Conservation (phyloP, 2,329 filamentous ascomycete genomes). For the Colletotrichum brevisporum region DNA sequence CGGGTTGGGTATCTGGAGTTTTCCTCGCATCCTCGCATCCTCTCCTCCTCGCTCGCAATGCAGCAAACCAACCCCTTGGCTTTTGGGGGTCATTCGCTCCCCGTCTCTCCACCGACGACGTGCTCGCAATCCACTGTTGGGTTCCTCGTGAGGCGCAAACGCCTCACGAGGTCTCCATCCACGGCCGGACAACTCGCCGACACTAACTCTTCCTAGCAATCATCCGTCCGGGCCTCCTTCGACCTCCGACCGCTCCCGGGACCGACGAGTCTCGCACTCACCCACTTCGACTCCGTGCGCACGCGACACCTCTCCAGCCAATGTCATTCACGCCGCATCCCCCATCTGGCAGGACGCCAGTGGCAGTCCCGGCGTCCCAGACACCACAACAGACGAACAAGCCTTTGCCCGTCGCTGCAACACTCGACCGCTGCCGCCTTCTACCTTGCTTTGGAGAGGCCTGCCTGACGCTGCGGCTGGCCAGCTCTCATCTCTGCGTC, state of each 20-base stretch:
- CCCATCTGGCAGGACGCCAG: slow-evolving; percentile 25
- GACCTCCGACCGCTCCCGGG: slow-evolving; percentile 34
- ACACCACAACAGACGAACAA: slow-evolving; percentile 10
- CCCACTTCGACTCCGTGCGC: slow-evolving; percentile 28
- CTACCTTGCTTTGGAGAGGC: too few relatives aligned
- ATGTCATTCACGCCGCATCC: slow-evolving; percentile 26
- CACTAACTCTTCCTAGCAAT: slow-evolving; percentile 32
- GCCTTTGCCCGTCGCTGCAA: slow-evolving; percentile 6
- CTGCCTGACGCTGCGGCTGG: too few relatives aligned
- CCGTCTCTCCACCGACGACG: slow-evolving; percentile 12
- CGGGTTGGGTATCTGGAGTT: not conserved
- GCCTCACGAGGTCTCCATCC: slow-evolving; percentile 10
- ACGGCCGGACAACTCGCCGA: slow-evolving; percentile 37
- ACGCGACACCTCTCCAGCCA: slow-evolving; percentile 28
- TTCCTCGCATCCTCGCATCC: not conserved
- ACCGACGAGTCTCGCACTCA: slow-evolving; percentile 24
- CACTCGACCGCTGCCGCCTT: not conserved
- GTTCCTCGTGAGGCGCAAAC: slow-evolving; percentile 18
- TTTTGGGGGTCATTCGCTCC: slow-evolving; percentile 7
- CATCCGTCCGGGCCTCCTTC: slow-evolving; percentile 28
- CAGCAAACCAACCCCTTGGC: slow-evolving; percentile 14
- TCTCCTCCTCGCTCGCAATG: not conserved
- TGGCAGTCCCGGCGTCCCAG: slow-evolving; percentile 4
- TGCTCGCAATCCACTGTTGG: not conserved
- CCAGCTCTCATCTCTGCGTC: slow-evolving; percentile 13